phyloP scores from a whole-genome alignment of 2,329 filamentous ascomycete species.

The Diaporthe destruens region DNA sequence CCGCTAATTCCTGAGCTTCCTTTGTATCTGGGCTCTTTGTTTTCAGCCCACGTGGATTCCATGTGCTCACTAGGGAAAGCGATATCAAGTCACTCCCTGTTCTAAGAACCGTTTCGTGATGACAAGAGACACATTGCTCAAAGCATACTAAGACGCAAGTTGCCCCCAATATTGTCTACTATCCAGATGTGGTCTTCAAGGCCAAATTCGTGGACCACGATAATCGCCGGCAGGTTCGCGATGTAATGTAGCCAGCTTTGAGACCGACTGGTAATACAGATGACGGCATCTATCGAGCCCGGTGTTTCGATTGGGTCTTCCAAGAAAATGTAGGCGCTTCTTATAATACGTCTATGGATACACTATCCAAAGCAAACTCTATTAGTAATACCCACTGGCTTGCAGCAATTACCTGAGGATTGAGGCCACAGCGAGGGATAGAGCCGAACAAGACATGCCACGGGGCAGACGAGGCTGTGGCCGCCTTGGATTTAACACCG shows the following conservation, averaged over 20 bases:
- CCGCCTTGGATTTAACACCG: neutral
- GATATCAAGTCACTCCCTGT: neutral
- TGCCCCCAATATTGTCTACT: neutral
- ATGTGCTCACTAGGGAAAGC: slow-evolving; percentile 3
- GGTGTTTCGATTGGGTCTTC: too few relatives aligned
- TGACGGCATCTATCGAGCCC: too few relatives aligned
- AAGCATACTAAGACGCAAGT: neutral
- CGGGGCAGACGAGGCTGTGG: neutral
- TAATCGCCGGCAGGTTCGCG: too few relatives aligned
- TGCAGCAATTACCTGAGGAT: neutral
- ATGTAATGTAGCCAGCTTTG: neutral
- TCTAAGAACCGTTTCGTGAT: slow-evolving; percentile 9
- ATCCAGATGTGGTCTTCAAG: neutral
- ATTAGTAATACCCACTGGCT: slow-evolving; percentile 2
- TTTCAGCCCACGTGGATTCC: neutral
- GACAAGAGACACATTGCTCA: neutral
- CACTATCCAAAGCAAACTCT: neutral
- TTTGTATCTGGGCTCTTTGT: neutral
- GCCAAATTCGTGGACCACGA: neutral
- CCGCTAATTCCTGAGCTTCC: slow-evolving; percentile 5
- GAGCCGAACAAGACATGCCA: too few relatives aligned
- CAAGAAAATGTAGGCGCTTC: too few relatives aligned
- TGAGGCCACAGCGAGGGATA: too few relatives aligned
- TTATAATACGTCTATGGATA: neutral
- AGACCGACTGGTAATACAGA: too few relatives aligned